Base-by-base conservation (phyloP, 2,329 filamentous ascomycete species). In the Stachybotrys chartarum region DNA sequence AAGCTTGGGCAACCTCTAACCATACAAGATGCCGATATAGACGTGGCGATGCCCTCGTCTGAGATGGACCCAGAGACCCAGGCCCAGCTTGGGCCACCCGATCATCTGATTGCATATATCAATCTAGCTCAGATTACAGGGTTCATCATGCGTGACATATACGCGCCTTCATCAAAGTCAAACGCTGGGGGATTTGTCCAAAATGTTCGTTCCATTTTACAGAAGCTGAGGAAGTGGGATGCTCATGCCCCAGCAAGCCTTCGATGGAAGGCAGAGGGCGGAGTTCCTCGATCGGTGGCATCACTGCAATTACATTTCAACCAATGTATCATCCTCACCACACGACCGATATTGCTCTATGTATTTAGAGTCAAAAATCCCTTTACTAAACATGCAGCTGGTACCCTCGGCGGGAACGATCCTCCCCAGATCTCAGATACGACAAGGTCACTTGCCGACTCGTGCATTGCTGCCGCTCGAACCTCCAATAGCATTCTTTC, bases 321-420 rank as follows among this genome's bases (percentile, higher is more conserved):
- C n/a, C 57, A 58, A 18, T 58, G 57, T 31, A 58, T 58, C 35
- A 58, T 58, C n/a, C 42, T 58, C 39, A 57, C 57, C 17, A 58
- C 57, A 6, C 50, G 57, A 10, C 57, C 57, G 12, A 56, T 58
- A 11, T 39, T 58, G 30, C 57, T 58, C 14, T 53, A 58, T 24
- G 50, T 58, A n/a, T 50, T 58, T 11, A 56, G 57, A 30, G 47
- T 57, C 39, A 51, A 45, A 30, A 55, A 58, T 42, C 57, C 57
- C 8, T 58, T 58, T 32, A 24, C 52, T 12, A 54, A 18, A 31
- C 17, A 47, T 24, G 12, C 30, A 8, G n/a, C 51, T 16, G 44
- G 44, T 17, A 53, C 16, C 30, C 14, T 44, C 10, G 32, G 30
- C 16, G 49, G 32, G 5, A 44, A 10, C 17, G 44, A 53, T 5